A percentile compares a stretch with the other conserved stretches of the same genome.
phyloP scores from a whole-genome alignment of 441 rosid genomes.

The Cnidoscolus chayamansa region DNA sequence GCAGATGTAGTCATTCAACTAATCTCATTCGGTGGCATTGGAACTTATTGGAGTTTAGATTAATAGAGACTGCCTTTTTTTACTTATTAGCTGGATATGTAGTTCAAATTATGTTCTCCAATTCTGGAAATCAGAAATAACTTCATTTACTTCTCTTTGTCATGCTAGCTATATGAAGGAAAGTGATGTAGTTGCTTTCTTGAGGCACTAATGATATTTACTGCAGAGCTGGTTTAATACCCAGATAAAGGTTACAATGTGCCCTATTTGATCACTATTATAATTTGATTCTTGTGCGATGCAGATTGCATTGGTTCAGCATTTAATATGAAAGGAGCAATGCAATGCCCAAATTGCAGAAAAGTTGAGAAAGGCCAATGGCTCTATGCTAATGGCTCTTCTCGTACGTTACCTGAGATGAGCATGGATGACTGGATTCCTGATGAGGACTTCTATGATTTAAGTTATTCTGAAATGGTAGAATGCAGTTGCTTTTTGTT shows the following conservation, averaged over 20 bases:
- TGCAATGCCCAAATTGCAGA: constrained; percentile 98
- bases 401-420: constrained; percentile 55
- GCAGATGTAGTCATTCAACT: no score
- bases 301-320: constrained; percentile 96
- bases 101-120: background rate
- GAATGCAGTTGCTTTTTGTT: no score
- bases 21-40: no score
- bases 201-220: background rate
- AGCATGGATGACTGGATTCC: constrained; percentile 70
- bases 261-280: background rate
- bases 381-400: constrained; percentile 67
- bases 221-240: background rate
- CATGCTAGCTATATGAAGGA: background rate
- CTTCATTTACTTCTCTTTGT: background rate
- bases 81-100: no score
- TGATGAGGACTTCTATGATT: constrained; percentile 63
- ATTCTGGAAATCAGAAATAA: background rate
- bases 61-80: no score
- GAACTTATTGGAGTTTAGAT: no score
- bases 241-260: background rate
- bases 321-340: constrained; percentile 79
- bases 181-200: background rate
- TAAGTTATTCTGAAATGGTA: no score
- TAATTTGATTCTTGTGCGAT: constrained; percentile 12
- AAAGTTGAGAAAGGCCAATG: constrained; percentile 83